A percentile compares a stretch with the other conserved stretches of the same genome.
Evolutionary conservation across 352 stramenopile species (phyloP).

Genomic region (Halophytophthora batemanensis): DNA sequence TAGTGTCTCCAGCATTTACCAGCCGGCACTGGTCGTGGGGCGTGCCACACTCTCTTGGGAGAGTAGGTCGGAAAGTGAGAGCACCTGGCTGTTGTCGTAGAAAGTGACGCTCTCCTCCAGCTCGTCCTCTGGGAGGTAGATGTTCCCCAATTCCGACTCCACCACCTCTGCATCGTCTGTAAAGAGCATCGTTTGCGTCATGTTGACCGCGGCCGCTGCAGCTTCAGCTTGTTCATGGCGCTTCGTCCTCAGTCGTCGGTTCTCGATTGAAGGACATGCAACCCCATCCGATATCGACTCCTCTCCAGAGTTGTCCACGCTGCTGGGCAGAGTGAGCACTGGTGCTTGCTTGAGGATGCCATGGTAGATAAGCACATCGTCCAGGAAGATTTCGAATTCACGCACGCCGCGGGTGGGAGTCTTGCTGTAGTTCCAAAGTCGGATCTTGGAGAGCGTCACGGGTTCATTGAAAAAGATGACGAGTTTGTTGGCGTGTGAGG

Average conservation of each 20-base stretch:
- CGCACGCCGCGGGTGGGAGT: constrained; percentile 68
- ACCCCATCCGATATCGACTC: background rate
- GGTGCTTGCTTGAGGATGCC: constrained; percentile 45
- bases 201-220: constrained; percentile 38
- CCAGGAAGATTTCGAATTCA: constrained; percentile 81
- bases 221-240: constrained; percentile 47
- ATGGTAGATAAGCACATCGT: constrained; percentile 82
- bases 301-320: constrained; percentile 16
- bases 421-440: constrained; percentile 89
- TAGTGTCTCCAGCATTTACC: no score
- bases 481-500: constrained; percentile 63
- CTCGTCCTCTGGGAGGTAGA: constrained; percentile 62
- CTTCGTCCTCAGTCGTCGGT: constrained; percentile 36
- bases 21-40: constrained; percentile 51
- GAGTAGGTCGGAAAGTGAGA: constrained; percentile 55
- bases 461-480: constrained; percentile 79
- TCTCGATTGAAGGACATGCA: constrained; percentile 20
- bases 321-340: constrained; percentile 21
- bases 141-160: constrained; percentile 41
- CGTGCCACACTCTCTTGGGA: constrained; percentile 35
- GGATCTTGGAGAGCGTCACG: constrained; percentile 72
- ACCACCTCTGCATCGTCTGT: constrained; percentile 64
- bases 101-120: constrained; percentile 66
- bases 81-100: constrained; percentile 70
- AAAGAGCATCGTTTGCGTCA: constrained; percentile 74